These are phyloP conservation scores for Plantago coronopus DNA, from an alignment of 305 asterid species.

Conservation along the genomic window DNA sequence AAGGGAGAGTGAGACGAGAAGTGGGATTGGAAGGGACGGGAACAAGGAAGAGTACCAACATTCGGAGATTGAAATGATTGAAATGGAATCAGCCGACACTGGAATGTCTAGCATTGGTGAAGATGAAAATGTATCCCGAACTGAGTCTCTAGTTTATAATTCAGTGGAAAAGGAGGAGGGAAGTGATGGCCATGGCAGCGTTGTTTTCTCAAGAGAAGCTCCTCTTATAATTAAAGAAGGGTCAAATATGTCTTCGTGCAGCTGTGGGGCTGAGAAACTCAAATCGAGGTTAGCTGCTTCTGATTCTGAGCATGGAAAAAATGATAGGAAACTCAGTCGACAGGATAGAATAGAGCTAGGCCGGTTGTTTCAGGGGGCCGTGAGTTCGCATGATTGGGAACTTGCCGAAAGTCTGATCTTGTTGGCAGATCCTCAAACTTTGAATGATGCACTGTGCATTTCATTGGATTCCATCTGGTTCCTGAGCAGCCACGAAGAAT, in stretches of 20 bases:
- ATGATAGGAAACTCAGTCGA: constrained; percentile 75
- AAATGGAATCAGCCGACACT: constrained; percentile 46
- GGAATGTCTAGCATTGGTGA: constrained; percentile 23
- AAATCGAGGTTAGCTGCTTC: constrained; percentile 61
- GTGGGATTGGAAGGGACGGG: constrained; percentile 31
- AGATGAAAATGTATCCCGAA: constrained; percentile 26
- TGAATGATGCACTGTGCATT: constrained; percentile 83
- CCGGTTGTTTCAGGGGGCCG: constrained; percentile 89
- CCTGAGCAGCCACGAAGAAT: constrained; percentile 64
- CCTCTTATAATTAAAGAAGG: constrained; percentile 58
- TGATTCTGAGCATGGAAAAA: constrained; percentile 55
- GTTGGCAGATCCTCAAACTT: constrained; percentile 90
- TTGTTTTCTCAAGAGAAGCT: constrained; percentile 65
- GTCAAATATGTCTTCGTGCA: constrained; percentile 43
- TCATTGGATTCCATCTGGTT: constrained; percentile 93
- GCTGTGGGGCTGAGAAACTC: constrained; percentile 76
- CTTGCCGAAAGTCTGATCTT: constrained; percentile 78
- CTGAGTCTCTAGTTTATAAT: constrained; percentile 31
- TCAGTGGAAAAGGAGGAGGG: constrained; percentile 51
- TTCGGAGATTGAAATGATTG: constrained; percentile 59
- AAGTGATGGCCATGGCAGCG: constrained; percentile 46
- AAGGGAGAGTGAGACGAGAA: constrained; percentile 27
- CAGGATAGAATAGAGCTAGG: constrained; percentile 87
- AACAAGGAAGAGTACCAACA: constrained; percentile 39
- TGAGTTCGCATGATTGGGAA: constrained; percentile 90